Conservation (phyloP, 768 basidiomycete genomes). For the Suillus plorans region DNA sequence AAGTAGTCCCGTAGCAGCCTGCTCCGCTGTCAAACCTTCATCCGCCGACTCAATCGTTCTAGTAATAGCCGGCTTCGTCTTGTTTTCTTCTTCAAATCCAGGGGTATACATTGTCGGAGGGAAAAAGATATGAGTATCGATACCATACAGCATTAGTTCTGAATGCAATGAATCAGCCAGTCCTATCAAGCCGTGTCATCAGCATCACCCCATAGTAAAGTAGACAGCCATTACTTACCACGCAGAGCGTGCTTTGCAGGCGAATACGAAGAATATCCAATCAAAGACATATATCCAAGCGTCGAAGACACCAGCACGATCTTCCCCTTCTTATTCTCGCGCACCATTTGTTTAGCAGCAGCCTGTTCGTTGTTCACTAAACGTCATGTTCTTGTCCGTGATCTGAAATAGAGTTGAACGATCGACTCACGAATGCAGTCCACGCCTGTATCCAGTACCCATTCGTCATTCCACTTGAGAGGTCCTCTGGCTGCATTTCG, state of each 20-base stretch:
- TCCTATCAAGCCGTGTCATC: conserved; percentile 40
- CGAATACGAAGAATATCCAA: conserved; percentile 79
- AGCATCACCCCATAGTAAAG: neutral
- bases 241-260: conserved; percentile 85
- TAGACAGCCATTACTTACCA: conserved; percentile 43
- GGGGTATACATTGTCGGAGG: conserved; percentile 80
- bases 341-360: conserved; percentile 63
- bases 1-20: conserved; percentile 58
- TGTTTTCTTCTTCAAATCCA: conserved; percentile 75
- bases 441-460: conserved; percentile 50
- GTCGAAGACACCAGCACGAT: conserved; percentile 77
- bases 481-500: conserved; percentile 59
- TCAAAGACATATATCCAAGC: conserved; percentile 70
- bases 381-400: neutral
- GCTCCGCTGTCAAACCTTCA: conserved; percentile 59
- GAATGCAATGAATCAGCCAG: conserved; percentile 82
- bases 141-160: conserved; percentile 76
- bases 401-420: neutral
- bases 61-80: conserved; percentile 72
- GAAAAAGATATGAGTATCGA: conserved; percentile 78
- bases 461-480: conserved; percentile 57
- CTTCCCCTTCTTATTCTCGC: conserved; percentile 57
- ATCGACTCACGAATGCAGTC: conserved; percentile 45
- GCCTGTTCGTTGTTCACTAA: conserved; percentile 40
- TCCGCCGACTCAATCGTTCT: conserved; percentile 77